Percentiles rank a stretch among this genome's conserved stretches.
Conservation (phyloP, 345 rosid species). For the Angophora floribunda region DNA sequence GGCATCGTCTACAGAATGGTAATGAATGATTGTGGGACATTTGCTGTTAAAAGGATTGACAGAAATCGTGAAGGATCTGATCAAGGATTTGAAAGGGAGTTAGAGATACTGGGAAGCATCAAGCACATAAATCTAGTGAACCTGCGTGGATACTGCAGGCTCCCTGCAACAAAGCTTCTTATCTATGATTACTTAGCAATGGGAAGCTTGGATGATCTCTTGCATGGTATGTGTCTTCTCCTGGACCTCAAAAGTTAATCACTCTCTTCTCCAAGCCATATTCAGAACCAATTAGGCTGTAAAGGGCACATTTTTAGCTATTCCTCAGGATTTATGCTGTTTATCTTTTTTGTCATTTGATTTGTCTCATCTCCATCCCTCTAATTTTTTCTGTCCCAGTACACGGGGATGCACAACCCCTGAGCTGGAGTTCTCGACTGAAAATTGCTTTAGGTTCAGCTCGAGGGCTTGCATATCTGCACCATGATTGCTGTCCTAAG, state of each 20-base stretch:
- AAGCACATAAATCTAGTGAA: constrained; percentile 92
- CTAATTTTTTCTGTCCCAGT: constrained; percentile 6
- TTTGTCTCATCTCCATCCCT: background rate
- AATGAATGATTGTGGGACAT: constrained; percentile 95
- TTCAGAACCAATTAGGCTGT: background rate
- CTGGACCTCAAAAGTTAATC: background rate
- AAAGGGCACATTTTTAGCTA: background rate
- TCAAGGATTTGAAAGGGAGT: constrained; percentile 84
- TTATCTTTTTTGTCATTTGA: background rate
- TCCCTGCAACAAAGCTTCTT: constrained; percentile 74
- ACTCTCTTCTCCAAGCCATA: background rate
- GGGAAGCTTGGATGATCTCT: constrained; percentile 86
- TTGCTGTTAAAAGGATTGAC: constrained; percentile 93
- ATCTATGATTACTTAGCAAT: constrained; percentile 84
- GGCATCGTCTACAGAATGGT: constrained; percentile 97
- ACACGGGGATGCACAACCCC: constrained; percentile 15
- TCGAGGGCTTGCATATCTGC: constrained; percentile 76
- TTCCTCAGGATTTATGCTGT: background rate
- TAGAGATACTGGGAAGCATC: constrained; percentile 94
- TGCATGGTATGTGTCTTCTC: constrained; percentile 49
- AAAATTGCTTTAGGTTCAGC: constrained; percentile 83
- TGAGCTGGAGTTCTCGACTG: constrained; percentile 70
- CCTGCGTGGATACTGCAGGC: constrained; percentile 90
- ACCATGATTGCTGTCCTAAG: constrained; percentile 88
- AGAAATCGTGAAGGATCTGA: constrained; percentile 84